A percentile compares a stretch with the other conserved stretches of the same genome.
Conservation (phyloP, 768 basidiomycete genomes). For the Dictyophora rubrovolvata region DNA sequence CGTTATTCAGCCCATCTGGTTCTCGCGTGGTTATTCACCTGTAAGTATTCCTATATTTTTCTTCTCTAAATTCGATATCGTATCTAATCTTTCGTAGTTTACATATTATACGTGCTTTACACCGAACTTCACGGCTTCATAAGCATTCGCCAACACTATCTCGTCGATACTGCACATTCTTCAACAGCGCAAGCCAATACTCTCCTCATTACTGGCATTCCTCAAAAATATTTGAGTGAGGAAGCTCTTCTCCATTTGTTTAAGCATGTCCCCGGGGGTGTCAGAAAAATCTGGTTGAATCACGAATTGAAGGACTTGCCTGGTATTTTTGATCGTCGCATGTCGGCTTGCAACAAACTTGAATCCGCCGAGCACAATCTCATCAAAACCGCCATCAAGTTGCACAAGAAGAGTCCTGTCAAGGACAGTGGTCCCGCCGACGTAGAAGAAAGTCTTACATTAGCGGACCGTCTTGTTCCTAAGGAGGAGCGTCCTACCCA, state of each 20-base stretch:
- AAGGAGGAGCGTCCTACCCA: constrained; percentile 67
- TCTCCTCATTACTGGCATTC: constrained; percentile 84
- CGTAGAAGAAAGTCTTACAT: constrained; percentile 14
- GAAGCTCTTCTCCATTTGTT: constrained; percentile 58
- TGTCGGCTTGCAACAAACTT: constrained; percentile 64
- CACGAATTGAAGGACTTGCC: constrained; percentile 83
- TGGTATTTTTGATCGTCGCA: constrained; percentile 65
- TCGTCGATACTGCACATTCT: constrained; percentile 65
- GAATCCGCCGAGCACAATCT: constrained; percentile 79
- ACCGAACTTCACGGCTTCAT: constrained; percentile 76
- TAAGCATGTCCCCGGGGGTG: constrained; percentile 80
- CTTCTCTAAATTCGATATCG: neutral
- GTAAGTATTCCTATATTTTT: constrained; percentile 31
- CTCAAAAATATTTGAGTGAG: constrained; percentile 65
- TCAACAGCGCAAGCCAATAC: constrained; percentile 81
- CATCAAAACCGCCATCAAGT: constrained; percentile 64
- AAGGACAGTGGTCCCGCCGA: constrained; percentile 23
- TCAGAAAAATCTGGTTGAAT: constrained; percentile 87
- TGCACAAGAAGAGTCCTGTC: constrained; percentile 35
- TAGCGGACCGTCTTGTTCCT: constrained; percentile 53
- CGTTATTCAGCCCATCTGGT: constrained; percentile 76
- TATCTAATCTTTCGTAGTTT: constrained; percentile 37
- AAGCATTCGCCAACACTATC: constrained; percentile 67
- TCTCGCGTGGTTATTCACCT: constrained; percentile 66
- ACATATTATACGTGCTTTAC: constrained; percentile 78